Evolutionary conservation across 2,329 filamentous ascomycete species (phyloP), one percentile per base, ranked within the genome.

Genomic region (Fonsecaea multimorphosa): DNA sequence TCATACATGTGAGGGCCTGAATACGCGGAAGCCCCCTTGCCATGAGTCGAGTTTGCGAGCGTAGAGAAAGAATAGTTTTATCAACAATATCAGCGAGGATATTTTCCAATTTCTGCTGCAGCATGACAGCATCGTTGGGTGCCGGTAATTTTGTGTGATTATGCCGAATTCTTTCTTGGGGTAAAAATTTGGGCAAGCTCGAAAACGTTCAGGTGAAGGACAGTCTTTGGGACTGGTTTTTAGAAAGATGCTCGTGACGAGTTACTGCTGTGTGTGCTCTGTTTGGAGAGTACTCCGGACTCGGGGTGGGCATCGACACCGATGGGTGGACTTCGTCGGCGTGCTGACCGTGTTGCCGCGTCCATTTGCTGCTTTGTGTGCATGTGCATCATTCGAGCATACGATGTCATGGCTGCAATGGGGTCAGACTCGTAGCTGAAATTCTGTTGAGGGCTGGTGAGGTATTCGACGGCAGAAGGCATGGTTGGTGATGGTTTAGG

Each of bases 341-440:
- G 74, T 1, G 83, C 80, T 11, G 81, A 80, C 3, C 81, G 79
- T 12, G 81, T 79, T n/a, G 82, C 81, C 7, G 80, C 80, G 67
- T 89, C 86, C 85, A 90, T 88, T 74, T 88, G 87, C 63, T 83
- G 80, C 80, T 87, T 87, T 67, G 87, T 89, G 78, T 89, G 86
- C 61, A 84, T 81, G 73, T 87, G 85, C 84, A 90, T 89, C 63
- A 81, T 85, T 66, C 82, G 83, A 14, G 86, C 79, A 71, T 90
- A 90, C 3, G 69, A 65, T n/a, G 62, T 67, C 64, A 73, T 72
- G n/a, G 70, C 71, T 36, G 49, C 46, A 24, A 71, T 34, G 24
- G 70, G 70, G 52, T 73, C 70, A 32, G 68, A 40, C 24, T 72
- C 70, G 36, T 60, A 71, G 58, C 71, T 68, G 62, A 71, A n/a